Conservation (phyloP, 2,329 filamentous ascomycete species). For the Ilyonectria destructans region DNA sequence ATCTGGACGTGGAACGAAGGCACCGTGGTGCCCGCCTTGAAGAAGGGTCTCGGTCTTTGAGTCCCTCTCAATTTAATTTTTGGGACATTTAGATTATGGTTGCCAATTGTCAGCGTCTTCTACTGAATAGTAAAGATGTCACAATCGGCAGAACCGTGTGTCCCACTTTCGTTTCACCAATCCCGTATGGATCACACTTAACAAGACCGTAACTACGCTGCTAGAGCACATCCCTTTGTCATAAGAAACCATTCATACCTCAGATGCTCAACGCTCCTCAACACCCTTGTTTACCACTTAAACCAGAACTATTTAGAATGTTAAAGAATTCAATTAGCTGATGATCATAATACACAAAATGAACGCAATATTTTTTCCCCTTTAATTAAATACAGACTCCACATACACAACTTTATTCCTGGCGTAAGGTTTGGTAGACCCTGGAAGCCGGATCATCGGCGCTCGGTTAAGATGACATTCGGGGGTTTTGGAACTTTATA, state of each 20-base stretch:
- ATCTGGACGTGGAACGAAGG: conserved; percentile 44
- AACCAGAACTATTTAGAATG: background rate
- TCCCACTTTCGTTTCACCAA: background rate
- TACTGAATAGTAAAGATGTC: background rate
- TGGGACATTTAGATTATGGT: background rate
- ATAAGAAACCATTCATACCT: background rate
- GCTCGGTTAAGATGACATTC: too few species aligned
- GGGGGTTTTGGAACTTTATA: too few species aligned
- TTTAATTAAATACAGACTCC: too few species aligned
- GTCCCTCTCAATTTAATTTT: conserved; percentile 1
- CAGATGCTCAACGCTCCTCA: background rate
- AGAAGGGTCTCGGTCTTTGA: conserved; percentile 38
- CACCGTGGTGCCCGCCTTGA: conserved; percentile 34
- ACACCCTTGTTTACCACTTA: background rate
- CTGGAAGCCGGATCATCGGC: too few species aligned
- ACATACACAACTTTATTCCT: too few species aligned
- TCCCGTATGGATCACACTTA: background rate
- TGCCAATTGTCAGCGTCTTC: background rate
- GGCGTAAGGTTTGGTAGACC: too few species aligned
- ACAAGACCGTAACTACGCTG: background rate
- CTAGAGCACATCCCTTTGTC: background rate
- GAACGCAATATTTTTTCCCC: too few species aligned
- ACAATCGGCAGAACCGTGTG: background rate
- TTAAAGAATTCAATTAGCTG: background rate
- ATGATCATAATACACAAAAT: too few species aligned